These are phyloP conservation scores for Senna tora DNA, from an alignment of 306 rosid genomes.

Conservation along the genomic window DNA sequence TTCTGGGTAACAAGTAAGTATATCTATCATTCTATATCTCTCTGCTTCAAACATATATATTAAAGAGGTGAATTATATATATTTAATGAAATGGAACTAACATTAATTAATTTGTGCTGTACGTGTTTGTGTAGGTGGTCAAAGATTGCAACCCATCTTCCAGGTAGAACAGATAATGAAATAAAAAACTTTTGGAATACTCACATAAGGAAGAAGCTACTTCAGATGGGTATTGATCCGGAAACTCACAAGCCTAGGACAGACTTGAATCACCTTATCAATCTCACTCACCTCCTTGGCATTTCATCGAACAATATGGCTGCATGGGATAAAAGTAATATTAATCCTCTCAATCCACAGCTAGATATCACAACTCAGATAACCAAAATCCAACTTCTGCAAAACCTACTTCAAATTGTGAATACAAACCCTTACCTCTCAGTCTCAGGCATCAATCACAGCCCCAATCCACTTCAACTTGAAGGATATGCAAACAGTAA, in stretches of 20 bases:
- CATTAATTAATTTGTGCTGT: neutral
- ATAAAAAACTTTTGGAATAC: slow-evolving; percentile 95
- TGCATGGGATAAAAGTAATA: slow-evolving; percentile 34
- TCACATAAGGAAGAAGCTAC: slow-evolving; percentile 76
- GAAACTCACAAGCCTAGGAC: slow-evolving; percentile 89
- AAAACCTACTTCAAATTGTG: slow-evolving; percentile 58
- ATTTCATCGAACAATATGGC: slow-evolving; percentile 36
- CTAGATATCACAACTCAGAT: slow-evolving; percentile 62
- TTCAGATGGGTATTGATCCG: slow-evolving; percentile 85
- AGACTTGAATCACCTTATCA: slow-evolving; percentile 64
- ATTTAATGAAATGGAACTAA: too few relatives aligned
- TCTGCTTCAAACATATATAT: too few relatives aligned
- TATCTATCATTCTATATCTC: too few relatives aligned
- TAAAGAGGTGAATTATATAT: too few relatives aligned
- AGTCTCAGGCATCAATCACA: slow-evolving; percentile 41
- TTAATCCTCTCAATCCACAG: slow-evolving; percentile 48
- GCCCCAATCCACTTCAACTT: slow-evolving; percentile 41
- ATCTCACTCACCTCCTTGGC: slow-evolving; percentile 59
- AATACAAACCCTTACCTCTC: slow-evolving; percentile 39
- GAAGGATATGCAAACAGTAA: slow-evolving; percentile 38
- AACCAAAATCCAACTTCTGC: slow-evolving; percentile 63
- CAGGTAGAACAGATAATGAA: slow-evolving; percentile 86
- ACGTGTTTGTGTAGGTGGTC: slow-evolving; percentile 70
- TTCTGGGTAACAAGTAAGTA: slow-evolving; percentile 84
- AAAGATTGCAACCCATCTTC: slow-evolving; percentile 80